Conservation (phyloP, 2,329 filamentous ascomycete species). For the Dactylellina parvicollis region DNA sequence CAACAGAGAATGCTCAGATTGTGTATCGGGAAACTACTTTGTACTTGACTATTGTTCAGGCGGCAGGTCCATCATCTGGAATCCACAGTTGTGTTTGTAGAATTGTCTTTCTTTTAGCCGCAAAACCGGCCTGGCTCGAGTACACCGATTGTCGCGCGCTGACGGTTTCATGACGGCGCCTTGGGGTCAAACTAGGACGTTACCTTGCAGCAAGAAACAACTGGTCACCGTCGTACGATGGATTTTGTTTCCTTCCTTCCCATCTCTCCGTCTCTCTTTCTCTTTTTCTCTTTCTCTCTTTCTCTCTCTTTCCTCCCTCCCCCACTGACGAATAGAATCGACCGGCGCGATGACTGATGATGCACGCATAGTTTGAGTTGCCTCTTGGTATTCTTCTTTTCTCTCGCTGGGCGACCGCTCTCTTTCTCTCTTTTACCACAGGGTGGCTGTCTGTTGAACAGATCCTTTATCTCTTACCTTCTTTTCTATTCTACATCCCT, state of each 20-base stretch:
- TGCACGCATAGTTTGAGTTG: slow-evolving; percentile 35
- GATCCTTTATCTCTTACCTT: slow-evolving; percentile 21
- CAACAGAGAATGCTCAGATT: no score
- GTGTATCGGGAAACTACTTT: no score
- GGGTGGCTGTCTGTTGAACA: slow-evolving; percentile 50
- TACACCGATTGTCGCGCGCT: slow-evolving; percentile 53
- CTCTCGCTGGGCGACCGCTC: slow-evolving; percentile 36
- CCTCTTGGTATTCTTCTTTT: slow-evolving; percentile 15
- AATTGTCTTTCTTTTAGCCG: slow-evolving; percentile 10
- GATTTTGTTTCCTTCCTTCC: slow-evolving; percentile 16
- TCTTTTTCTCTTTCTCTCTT: neutral
- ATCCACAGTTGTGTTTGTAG: neutral
- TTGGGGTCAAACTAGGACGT: slow-evolving; percentile 27
- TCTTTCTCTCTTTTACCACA: slow-evolving; percentile 19
- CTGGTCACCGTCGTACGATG: neutral
- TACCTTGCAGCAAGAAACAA: slow-evolving; percentile 18
- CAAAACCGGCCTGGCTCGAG: slow-evolving; percentile 2
- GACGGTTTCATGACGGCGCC: slow-evolving; percentile 44
- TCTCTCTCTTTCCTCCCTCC: slow-evolving; percentile 1
- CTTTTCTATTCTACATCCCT: slow-evolving; percentile 5
- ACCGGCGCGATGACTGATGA: slow-evolving; percentile 23
- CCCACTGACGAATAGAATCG: slow-evolving; percentile 31
- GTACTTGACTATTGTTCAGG: no score
- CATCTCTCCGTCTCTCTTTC: slow-evolving; percentile 2
- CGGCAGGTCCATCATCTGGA: slow-evolving; percentile 2